Conservation (phyloP, 148 eudicot genomes). For the Talinum fruticosum region DNA sequence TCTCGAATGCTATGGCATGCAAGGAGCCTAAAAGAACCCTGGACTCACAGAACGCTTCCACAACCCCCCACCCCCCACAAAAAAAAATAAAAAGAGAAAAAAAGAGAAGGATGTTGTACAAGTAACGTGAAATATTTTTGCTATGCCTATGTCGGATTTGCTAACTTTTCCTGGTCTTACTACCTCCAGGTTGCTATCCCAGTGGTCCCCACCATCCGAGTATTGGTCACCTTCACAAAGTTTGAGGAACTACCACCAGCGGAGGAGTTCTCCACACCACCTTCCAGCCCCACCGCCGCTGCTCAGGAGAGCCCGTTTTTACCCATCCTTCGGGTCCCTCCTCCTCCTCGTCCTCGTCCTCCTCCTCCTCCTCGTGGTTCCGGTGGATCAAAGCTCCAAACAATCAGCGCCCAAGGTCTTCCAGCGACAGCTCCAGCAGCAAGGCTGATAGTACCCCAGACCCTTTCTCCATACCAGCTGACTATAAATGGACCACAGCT, state of each 20-base stretch:
- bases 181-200: conserved; percentile 77
- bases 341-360: conserved; percentile 60
- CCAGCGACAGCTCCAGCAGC: conserved; percentile 41
- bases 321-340: conserved; percentile 8
- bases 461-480: conserved; percentile 73
- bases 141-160: too few relatives aligned
- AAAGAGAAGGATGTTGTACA: background rate
- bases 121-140: background rate
- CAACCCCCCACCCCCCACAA: background rate
- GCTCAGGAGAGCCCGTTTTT: conserved; percentile 18
- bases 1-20: too few relatives aligned
- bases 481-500: conserved; percentile 68
- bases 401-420: conserved; percentile 31
- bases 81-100: too few relatives aligned
- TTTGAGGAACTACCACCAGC: conserved; percentile 72
- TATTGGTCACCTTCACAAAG: conserved; percentile 79
- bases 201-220: conserved; percentile 80
- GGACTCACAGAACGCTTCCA: too few relatives aligned
- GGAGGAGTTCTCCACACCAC: conserved; percentile 90
- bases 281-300: conserved; percentile 65
- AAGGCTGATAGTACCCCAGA: conserved; percentile 51
- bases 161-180: background rate
- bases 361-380: conserved; percentile 55
- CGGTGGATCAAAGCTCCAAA: conserved; percentile 60
- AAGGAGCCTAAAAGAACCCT: too few relatives aligned